Evolutionary conservation across 192 early-diverging fungal species (phyloP).

Genomic region (Backusella circina): DNA sequence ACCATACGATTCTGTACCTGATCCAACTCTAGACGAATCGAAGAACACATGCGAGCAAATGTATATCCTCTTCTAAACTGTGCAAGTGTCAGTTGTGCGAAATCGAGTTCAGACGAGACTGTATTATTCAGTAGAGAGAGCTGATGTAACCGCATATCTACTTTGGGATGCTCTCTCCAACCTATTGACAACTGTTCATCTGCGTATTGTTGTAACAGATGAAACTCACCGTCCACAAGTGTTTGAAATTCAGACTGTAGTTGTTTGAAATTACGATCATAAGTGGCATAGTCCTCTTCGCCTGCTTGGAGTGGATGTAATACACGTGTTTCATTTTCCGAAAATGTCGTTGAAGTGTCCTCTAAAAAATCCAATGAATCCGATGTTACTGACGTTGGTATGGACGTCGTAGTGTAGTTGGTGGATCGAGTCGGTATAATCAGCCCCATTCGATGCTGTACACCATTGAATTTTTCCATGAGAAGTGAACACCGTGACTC

Average conservation of each 20-base stretch:
- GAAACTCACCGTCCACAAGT: background rate
- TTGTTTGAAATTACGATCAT: slow-evolving; percentile 15
- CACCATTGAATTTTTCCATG: background rate
- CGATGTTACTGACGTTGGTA: background rate
- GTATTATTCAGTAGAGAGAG: background rate
- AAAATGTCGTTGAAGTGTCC: background rate
- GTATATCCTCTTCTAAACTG: slow-evolving; percentile 6
- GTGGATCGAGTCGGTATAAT: slow-evolving; percentile 19
- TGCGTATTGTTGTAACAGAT: background rate
- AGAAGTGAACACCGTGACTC: slow-evolving; percentile 1
- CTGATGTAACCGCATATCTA: background rate
- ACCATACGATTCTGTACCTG: slow-evolving; percentile 30
- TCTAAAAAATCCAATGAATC: slow-evolving; percentile 1
- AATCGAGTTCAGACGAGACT: background rate
- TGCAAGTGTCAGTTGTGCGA: background rate
- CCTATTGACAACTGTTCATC: background rate
- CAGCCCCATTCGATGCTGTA: slow-evolving; percentile 4
- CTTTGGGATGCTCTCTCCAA: slow-evolving; percentile 15
- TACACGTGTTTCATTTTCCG: background rate
- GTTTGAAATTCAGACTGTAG: slow-evolving; percentile 8
- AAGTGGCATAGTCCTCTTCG: slow-evolving; percentile 18
- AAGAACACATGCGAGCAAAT: slow-evolving; percentile 8
- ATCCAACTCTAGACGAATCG: slow-evolving; percentile 13
- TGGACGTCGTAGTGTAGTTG: slow-evolving; percentile 3
- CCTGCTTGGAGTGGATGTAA: slow-evolving; percentile 27